A percentile compares a stretch with the other conserved stretches of the same genome.
phyloP scores from a whole-genome alignment of 306 rosid genomes.

The Cicer arietinum region DNA sequence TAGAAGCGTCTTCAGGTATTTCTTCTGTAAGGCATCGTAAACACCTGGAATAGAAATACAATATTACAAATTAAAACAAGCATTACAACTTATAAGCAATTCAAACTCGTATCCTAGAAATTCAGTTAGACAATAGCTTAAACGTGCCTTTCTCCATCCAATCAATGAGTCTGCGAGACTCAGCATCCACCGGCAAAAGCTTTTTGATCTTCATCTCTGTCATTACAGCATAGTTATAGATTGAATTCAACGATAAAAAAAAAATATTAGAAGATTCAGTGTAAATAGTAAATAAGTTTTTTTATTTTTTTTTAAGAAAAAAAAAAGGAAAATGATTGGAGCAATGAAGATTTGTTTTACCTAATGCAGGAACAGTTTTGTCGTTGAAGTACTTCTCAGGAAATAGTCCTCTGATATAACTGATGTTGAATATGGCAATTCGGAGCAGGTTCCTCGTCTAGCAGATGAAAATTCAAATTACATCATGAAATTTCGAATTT shows the following conservation, averaged over 20 bases:
- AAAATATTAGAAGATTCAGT: not conserved
- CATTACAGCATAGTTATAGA: slow-evolving; percentile 35
- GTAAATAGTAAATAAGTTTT: not conserved
- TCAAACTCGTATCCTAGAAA: slow-evolving; percentile 1
- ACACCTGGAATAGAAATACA: slow-evolving; percentile 62
- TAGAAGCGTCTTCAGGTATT: slow-evolving; percentile 84
- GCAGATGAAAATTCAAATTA: slow-evolving; percentile 33
- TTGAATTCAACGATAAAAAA: slow-evolving; percentile 30
- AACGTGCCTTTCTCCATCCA: slow-evolving; percentile 94
- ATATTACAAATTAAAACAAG: slow-evolving; percentile 12
- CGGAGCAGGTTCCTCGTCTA: slow-evolving; percentile 97
- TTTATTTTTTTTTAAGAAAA: not conserved
- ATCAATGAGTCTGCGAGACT: slow-evolving; percentile 91
- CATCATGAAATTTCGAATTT: slow-evolving; percentile 14
- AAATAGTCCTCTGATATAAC: slow-evolving; percentile 94
- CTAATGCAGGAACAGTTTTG: slow-evolving; percentile 91
- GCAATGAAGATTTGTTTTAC: slow-evolving; percentile 49
- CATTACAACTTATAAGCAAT: not conserved
- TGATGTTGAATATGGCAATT: slow-evolving; percentile 92
- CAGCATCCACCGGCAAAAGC: slow-evolving; percentile 91
- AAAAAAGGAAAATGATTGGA: not conserved
- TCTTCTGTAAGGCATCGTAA: slow-evolving; percentile 86
- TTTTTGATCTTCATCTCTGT: slow-evolving; percentile 96
- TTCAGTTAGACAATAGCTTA: slow-evolving; percentile 25
- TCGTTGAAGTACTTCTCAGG: slow-evolving; percentile 96